Base-by-base conservation (phyloP, 1,284 basidiomycete genomes). In the Pholiota adiposa region DNA sequence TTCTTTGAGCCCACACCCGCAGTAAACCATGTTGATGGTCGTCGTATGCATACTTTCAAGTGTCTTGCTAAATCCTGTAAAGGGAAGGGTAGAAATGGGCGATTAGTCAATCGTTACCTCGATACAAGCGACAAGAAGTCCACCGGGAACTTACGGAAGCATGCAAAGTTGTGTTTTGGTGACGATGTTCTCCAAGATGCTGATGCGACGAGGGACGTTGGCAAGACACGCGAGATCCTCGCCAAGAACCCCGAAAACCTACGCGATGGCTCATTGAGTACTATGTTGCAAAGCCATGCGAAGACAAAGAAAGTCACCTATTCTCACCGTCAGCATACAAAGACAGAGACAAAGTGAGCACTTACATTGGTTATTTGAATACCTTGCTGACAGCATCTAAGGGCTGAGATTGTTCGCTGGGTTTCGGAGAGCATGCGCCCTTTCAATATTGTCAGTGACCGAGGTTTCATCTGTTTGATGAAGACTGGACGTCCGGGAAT, bases 91-190 rank as follows among this genome's bases (percentile, higher is more conserved):
- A n/a, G n/a, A n/a, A n/a, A n/a, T n/a, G n/a, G n/a, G n/a, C n/a
- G n/a, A n/a, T n/a, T n/a, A n/a, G 67, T 75, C 16, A 36, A 56
- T 1, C 67, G 71, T 1, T 75, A 67, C 54, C 69, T 76, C 4
- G 67, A 73, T 49, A 74, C 61, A 1, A 50, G 52, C 1, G 75
- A 78, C 60, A 44, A 59, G 0, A 69, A 55, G 4, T 78, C 74
- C 0, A 79, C 73, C 0, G 65, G 72, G 19, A 78, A 79, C 57
- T 64, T 80, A 49, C 51, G 51, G 2, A 68, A 68, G 38, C 78
- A 82, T 64, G 72, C 71, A 0, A 66, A 62, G 36, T 54, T 50
- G 1, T 81, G 79, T 62, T 80, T 72, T 73, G 77, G 75, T 3
- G 57, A 68, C 1, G 73, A 75, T 21, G 63, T 62, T 0, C 43